phyloP scores from a whole-genome alignment of 495 filamentous ascomycete genomes.

The Daldinia concentrica region DNA sequence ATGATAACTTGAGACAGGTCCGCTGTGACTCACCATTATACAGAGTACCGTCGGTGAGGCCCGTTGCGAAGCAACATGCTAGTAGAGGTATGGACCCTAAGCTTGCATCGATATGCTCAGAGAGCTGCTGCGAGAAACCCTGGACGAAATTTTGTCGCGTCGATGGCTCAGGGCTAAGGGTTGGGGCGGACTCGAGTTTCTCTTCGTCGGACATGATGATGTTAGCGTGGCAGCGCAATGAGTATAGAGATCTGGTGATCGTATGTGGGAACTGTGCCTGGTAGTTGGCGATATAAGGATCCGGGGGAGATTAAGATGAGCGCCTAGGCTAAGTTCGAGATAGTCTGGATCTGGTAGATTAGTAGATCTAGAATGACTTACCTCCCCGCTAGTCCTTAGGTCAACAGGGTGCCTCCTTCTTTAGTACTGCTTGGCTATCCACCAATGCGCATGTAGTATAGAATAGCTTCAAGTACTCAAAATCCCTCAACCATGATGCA shows the following conservation, averaged over 20 bases:
- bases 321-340: background rate
- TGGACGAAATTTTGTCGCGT: slow-evolving; percentile 4
- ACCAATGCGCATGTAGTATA: slow-evolving; percentile 12
- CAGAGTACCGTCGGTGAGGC: slow-evolving; percentile 61
- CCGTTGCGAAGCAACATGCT: slow-evolving; percentile 60
- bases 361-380: background rate
- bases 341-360: background rate
- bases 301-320: background rate
- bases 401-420: slow-evolving; percentile 11
- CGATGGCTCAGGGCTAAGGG: slow-evolving; percentile 7
- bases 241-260: background rate
- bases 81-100: slow-evolving; percentile 57
- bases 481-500: slow-evolving; percentile 28
- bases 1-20: background rate
- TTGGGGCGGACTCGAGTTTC: slow-evolving; percentile 24
- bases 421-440: slow-evolving; percentile 22
- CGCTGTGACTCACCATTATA: slow-evolving; percentile 53
- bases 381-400: background rate
- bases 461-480: slow-evolving; percentile 16
- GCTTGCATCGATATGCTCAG: slow-evolving; percentile 48
- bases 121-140: slow-evolving; percentile 48
- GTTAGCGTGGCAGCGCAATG: background rate
- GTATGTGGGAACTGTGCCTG: background rate
- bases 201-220: slow-evolving; percentile 39
- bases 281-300: slow-evolving; percentile 5